phyloP scores from a whole-genome alignment of 1,284 basidiomycete genomes.

The Ganoderma lingzhi region DNA sequence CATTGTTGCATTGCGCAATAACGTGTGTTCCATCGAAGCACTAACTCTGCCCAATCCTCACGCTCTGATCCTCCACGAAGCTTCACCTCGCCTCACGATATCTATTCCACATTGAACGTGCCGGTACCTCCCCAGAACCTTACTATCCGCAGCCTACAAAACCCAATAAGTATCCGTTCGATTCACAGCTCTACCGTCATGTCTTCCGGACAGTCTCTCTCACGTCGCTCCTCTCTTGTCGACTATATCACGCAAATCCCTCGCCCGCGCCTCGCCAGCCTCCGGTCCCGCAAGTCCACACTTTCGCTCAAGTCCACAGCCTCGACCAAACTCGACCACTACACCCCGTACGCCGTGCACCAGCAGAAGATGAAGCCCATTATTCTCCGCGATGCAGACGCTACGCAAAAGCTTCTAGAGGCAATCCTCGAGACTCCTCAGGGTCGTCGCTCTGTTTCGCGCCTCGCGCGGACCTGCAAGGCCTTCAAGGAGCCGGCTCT shows the following conservation, averaged over 20 bases:
- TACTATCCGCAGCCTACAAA: slow-evolving; percentile 34
- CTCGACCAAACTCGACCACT: slow-evolving; percentile 45
- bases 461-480: slow-evolving; percentile 77
- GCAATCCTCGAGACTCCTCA: slow-evolving; percentile 70
- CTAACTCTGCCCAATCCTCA: slow-evolving; percentile 24
- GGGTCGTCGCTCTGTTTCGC: slow-evolving; percentile 64
- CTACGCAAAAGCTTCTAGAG: slow-evolving; percentile 69
- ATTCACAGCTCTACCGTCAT: slow-evolving; percentile 29
- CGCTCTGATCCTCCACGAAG: slow-evolving; percentile 14
- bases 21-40: slow-evolving; percentile 28
- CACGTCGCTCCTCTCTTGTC: slow-evolving; percentile 52
- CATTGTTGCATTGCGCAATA: slow-evolving; percentile 31
- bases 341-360: slow-evolving; percentile 52
- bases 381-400: slow-evolving; percentile 71
- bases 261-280: slow-evolving; percentile 49
- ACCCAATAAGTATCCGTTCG: slow-evolving; percentile 38
- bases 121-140: slow-evolving; percentile 34
- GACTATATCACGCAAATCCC: slow-evolving; percentile 51
- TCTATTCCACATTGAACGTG: slow-evolving; percentile 32
- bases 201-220: slow-evolving; percentile 41
- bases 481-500: slow-evolving; percentile 77
- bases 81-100: slow-evolving; percentile 19
- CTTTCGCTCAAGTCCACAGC: slow-evolving; percentile 42
- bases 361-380: slow-evolving; percentile 60
- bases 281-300: slow-evolving; percentile 46